Base-by-base conservation (phyloP, 805 yeast species). In the Cephaloascus albidus region DNA sequence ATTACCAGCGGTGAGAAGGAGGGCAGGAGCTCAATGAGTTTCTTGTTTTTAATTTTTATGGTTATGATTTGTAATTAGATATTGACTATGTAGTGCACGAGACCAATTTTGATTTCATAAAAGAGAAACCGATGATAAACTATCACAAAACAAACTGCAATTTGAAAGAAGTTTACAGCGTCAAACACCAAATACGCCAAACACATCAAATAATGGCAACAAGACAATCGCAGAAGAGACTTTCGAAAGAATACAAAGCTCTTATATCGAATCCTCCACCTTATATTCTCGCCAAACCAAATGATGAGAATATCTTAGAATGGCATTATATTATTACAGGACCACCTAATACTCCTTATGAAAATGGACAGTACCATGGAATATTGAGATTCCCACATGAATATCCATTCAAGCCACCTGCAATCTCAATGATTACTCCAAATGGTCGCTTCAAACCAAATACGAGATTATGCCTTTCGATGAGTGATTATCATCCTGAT, bases 261-360 rank as follows among this genome's bases (percentile, higher is more conserved):
- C 76, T 93, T 45, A 73, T 73, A 48, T 81, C 77, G 40, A 81
- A 72, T 50, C 96, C 97, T 1, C 86, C 95, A 8, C 96, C 95
- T 4, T 89, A 62, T 53, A 78, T 90, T 35, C 65, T 66, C 10
- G 96, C 97, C 18, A 79, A 82, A 43, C 97, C 97, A 4, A 76
- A 81, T 43, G 97, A 93, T 42, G 70, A 75, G 35, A 88, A 93
- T 56, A 84, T 93, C 40, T 64, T 93, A 40, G 94, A 86, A 55
- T 89, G 97, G 96, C 96, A 88, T 58, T 90, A 86, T 55, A 74
- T 89, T 26, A 82, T 90, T 38, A 81, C 87, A 0, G 97, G 97
- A 1, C 96, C 97, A 3, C 88, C 93, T 12, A 81, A 79, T 31
- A 85, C 96, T 1, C 94, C 94, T 3, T 90, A 83, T 57, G 82